phyloP scores from a whole-genome alignment of 345 rosid species.

The Nephelium lappaceum region DNA sequence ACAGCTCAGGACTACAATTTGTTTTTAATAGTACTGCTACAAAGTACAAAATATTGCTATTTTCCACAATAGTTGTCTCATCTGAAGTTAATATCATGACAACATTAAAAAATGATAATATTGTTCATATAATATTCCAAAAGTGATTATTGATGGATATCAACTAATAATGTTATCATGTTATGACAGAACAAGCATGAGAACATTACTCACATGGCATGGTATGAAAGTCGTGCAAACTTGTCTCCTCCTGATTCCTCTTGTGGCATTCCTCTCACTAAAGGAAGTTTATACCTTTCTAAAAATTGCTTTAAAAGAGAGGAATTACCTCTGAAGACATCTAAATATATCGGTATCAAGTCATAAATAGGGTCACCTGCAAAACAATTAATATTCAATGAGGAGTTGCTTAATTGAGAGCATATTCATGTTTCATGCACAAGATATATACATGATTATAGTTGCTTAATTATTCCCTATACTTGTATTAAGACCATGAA shows the following conservation, averaged over 20 bases:
- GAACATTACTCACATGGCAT: conserved; percentile 68
- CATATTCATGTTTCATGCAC: background rate
- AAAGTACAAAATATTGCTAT: background rate
- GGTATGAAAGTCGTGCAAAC: conserved; percentile 69
- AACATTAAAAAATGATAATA: background rate
- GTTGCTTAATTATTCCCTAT: background rate
- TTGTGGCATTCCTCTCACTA: conserved; percentile 41
- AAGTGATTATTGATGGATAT: conserved; percentile 2
- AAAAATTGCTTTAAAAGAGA: conserved; percentile 63
- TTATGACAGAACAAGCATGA: background rate
- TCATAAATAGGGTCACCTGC: conserved; percentile 87
- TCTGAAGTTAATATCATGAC: background rate
- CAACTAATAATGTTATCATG: background rate
- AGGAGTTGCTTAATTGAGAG: background rate
- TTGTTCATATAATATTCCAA: background rate
- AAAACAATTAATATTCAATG: conserved; percentile 26
- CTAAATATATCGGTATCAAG: conserved; percentile 78
- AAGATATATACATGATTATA: background rate
- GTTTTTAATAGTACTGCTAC: background rate
- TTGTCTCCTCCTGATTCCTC: conserved; percentile 36
- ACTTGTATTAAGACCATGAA: background rate
- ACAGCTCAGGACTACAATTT: background rate
- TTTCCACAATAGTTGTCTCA: background rate
- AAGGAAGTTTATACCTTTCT: conserved; percentile 73
- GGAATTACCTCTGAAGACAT: conserved; percentile 76